Conservation (phyloP, 2,329 filamentous ascomycete genomes). For the Paraphaeosphaeria minitans region DNA sequence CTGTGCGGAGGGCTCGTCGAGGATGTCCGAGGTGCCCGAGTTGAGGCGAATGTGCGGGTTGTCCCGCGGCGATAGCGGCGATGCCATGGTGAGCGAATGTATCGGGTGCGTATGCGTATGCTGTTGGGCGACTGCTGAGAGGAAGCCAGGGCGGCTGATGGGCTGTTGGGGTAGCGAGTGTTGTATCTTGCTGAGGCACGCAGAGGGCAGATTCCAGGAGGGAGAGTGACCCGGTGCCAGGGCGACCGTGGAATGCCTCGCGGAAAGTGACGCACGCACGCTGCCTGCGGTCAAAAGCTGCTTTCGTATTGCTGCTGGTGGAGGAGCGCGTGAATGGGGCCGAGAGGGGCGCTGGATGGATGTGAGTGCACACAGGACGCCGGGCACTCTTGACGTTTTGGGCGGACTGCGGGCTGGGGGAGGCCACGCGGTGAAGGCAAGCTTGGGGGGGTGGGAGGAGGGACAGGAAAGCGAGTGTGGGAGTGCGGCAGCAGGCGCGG, state of each 20-base stretch:
- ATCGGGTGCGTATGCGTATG: conserved; percentile 36
- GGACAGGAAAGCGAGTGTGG: neutral
- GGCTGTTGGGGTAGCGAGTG: conserved; percentile 29
- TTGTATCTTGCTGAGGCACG: conserved; percentile 38
- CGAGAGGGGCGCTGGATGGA: neutral
- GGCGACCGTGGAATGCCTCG: conserved; percentile 32
- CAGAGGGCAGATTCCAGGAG: conserved; percentile 31
- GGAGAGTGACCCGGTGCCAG: conserved; percentile 29
- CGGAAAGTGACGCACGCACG: conserved; percentile 7
- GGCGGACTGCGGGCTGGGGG: neutral
- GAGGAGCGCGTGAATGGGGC: conserved; percentile 4
- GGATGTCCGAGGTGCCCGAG: conserved; percentile 61
- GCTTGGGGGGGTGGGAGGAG: too few species aligned
- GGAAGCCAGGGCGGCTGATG: conserved; percentile 25
- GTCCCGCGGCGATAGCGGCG: conserved; percentile 37
- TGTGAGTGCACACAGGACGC: conserved; percentile 2
- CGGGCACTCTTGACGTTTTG: neutral
- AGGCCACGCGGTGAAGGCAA: conserved; percentile 2
- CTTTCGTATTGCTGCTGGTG: conserved; percentile 18
- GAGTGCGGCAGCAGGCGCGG: neutral
- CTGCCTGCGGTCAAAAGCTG: conserved; percentile 15
- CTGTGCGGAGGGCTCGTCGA: conserved; percentile 35
- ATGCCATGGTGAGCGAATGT: conserved; percentile 38
- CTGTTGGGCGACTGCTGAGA: conserved; percentile 26
- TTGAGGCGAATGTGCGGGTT: conserved; percentile 68